A percentile compares a stretch with the other conserved stretches of the same genome.
These are phyloP conservation scores for Cutaneotrichosporon curvatum DNA, from an alignment of 1,284 basidiomycete genomes.

Conservation along the genomic window DNA sequence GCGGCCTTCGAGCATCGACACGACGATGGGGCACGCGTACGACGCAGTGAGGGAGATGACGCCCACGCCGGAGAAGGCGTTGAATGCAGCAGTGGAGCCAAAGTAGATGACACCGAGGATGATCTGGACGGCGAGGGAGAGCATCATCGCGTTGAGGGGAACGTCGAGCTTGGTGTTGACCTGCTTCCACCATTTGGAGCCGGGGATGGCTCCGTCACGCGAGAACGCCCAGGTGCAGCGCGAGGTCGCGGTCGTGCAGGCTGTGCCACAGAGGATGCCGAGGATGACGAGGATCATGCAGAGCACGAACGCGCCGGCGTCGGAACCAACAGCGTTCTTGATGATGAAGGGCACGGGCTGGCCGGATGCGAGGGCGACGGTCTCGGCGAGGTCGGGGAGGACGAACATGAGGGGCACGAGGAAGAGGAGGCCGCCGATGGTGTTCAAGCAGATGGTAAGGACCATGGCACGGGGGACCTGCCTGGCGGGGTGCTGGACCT, in stretches of 20 bases:
- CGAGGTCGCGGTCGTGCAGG: slow-evolving; percentile 39
- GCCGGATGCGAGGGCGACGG: slow-evolving; percentile 43
- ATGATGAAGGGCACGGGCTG: slow-evolving; percentile 47
- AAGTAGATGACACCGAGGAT: slow-evolving; percentile 46
- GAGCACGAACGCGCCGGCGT: slow-evolving; percentile 45
- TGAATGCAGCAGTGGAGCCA: slow-evolving; percentile 40
- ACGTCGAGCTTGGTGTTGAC: slow-evolving; percentile 43
- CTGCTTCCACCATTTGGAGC: slow-evolving; percentile 36
- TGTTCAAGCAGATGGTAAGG: slow-evolving; percentile 18
- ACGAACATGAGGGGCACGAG: slow-evolving; percentile 48
- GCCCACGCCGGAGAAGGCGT: slow-evolving; percentile 41
- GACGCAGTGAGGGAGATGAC: slow-evolving; percentile 38
- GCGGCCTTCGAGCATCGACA: slow-evolving; percentile 42
- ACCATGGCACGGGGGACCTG: slow-evolving; percentile 42
- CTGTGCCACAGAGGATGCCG: slow-evolving; percentile 44
- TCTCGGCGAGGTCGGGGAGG: slow-evolving; percentile 41
- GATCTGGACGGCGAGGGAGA: slow-evolving; percentile 42
- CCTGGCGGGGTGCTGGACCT: slow-evolving; percentile 40
- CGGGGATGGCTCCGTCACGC: slow-evolving; percentile 47
- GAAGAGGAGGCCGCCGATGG: slow-evolving; percentile 31
- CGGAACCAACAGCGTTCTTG: slow-evolving; percentile 43
- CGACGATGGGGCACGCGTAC: slow-evolving; percentile 45
- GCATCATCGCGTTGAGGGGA: slow-evolving; percentile 46
- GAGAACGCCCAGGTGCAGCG: slow-evolving; percentile 44
- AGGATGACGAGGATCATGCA: slow-evolving; percentile 46